phyloP scores from a whole-genome alignment of 2,329 filamentous ascomycete species.

The Chaetomium sp. region DNA sequence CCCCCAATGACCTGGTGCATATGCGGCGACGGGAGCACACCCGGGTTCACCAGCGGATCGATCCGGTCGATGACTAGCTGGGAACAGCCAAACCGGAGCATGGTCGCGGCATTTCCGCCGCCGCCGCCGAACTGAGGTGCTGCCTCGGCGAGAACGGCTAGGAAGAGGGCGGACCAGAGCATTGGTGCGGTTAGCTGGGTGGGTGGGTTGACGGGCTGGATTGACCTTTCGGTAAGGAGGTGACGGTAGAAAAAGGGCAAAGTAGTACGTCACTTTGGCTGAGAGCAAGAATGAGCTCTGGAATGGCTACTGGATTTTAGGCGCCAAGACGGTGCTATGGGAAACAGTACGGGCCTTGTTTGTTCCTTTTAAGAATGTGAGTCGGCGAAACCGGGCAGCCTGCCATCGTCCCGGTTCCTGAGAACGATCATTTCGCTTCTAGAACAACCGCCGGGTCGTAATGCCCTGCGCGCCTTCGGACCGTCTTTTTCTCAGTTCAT shows the following conservation, averaged over 20 bases:
- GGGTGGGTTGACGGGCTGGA: neutral
- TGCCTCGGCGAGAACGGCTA: conserved; percentile 12
- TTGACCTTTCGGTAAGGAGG: neutral
- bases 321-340: neutral
- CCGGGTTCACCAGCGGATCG: conserved; percentile 34
- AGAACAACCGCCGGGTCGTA: neutral
- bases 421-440: neutral
- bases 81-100: conserved; percentile 30
- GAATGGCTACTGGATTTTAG: neutral
- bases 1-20: conserved; percentile 52
- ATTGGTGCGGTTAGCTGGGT: neutral
- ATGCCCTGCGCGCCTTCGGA: no score
- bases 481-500: neutral
- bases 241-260: neutral
- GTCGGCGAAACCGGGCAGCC: no score
- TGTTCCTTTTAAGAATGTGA: neutral
- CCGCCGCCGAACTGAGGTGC: conserved; percentile 5
- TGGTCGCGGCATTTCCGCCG: conserved; percentile 4
- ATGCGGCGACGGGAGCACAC: conserved; percentile 44
- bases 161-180: conserved; percentile 3
- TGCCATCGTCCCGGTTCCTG: neutral
- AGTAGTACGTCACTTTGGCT: no score
- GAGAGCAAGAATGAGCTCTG: neutral
- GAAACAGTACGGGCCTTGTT: no score
- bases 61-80: conserved; percentile 42